These are phyloP conservation scores for Neurospora sp. DNA, from an alignment of 495 filamentous ascomycete species.

Conservation along the genomic window DNA sequence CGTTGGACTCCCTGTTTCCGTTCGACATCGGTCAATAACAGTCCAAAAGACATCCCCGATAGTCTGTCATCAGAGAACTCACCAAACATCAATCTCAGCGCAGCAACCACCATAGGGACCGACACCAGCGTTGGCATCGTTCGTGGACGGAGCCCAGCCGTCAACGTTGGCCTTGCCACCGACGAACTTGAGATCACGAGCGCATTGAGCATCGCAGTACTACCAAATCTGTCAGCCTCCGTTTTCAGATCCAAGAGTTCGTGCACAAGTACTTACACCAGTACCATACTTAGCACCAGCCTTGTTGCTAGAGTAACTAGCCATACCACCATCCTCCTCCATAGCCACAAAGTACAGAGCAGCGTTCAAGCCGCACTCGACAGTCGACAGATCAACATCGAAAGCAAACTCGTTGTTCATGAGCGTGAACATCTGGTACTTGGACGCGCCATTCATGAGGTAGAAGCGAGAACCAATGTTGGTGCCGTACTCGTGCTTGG, in stretches of 20 bases:
- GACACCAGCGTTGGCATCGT: slow-evolving; percentile 45
- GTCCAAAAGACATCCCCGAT: too few species aligned
- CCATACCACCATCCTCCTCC: slow-evolving; percentile 46
- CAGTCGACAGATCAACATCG: slow-evolving; percentile 47
- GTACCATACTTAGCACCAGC: slow-evolving; percentile 53
- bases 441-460: slow-evolving; percentile 42
- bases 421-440: slow-evolving; percentile 50
- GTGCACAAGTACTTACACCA: slow-evolving; percentile 18
- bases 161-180: slow-evolving; percentile 50
- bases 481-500: slow-evolving; percentile 42
- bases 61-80: neutral
- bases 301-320: slow-evolving; percentile 41
- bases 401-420: slow-evolving; percentile 51
- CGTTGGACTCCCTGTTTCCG: slow-evolving; percentile 48
- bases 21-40: neutral
- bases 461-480: slow-evolving; percentile 49
- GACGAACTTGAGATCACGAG: slow-evolving; percentile 43
- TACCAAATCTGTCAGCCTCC: slow-evolving; percentile 2
- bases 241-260: neutral
- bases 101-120: slow-evolving; percentile 49
- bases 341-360: slow-evolving; percentile 52
- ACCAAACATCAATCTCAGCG: slow-evolving; percentile 62
- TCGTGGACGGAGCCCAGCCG: slow-evolving; percentile 29
- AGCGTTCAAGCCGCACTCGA: slow-evolving; percentile 45
- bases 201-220: slow-evolving; percentile 53